These are phyloP conservation scores for Plasmodium berghei DNA, from an alignment of 169 alveolate species.

Conservation along the genomic window DNA sequence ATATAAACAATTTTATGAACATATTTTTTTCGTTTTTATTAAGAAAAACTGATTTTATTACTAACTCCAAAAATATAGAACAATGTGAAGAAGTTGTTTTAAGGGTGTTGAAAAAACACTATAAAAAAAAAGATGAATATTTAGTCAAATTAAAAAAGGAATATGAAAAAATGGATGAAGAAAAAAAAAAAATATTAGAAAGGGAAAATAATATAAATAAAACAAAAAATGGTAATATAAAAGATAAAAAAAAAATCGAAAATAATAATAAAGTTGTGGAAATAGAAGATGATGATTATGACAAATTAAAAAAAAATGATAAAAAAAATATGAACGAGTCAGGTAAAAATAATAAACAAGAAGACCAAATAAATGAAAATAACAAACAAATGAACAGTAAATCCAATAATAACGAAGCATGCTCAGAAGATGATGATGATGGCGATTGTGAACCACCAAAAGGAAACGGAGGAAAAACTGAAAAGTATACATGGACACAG, in stretches of 20 bases:
- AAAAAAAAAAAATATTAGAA: conserved; percentile 77
- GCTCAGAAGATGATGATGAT: conserved; percentile 7
- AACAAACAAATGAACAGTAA: too few species aligned
- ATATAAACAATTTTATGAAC: conserved; percentile 94
- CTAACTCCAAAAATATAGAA: conserved; percentile 83
- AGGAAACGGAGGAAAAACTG: conserved; percentile 86
- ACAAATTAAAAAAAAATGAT: not conserved
- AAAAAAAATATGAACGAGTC: conserved; percentile 12
- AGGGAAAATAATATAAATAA: conserved; percentile 70
- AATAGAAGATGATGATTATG: conserved; percentile 30
- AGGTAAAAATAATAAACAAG: conserved; percentile 11
- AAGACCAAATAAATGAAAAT: not conserved
- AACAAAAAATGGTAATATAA: conserved; percentile 42
- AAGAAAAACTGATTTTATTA: conserved; percentile 96
- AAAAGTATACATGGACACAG: conserved; percentile 94
- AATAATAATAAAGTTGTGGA: conserved; percentile 26
- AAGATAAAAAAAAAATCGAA: conserved; percentile 47
- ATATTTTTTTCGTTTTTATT: conserved; percentile 94
- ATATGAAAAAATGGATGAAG: conserved; percentile 81
- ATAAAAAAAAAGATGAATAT: conserved; percentile 86
- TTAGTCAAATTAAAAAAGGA: conserved; percentile 78
- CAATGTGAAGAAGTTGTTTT: conserved; percentile 81
- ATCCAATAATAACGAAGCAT: too few species aligned
- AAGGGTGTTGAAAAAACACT: conserved; percentile 81
- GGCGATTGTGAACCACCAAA: conserved; percentile 63